Evolutionary conservation across 352 stramenopile species (phyloP), one percentile per base, ranked within the genome.

Genomic region (Phytophthora cryptogea): DNA sequence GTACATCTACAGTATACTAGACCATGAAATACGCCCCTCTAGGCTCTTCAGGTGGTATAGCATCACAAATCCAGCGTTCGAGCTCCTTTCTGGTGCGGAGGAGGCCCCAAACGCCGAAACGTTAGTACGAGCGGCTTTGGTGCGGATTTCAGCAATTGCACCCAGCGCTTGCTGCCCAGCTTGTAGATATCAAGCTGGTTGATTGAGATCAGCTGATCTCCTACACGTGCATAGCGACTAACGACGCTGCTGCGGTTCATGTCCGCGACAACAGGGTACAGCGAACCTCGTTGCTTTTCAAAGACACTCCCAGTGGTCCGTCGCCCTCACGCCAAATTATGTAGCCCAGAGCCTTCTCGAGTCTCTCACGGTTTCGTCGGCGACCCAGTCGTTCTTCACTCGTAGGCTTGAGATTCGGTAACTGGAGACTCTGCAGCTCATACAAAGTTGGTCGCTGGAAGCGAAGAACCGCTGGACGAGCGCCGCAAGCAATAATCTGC

Each of bases 281-380:
- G 60, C 36, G 61, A 78, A 31, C 16, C 59, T 33, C 42, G 41
- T 16, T 82, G 52, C 7, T 72, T 75, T 80, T 79, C 40, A 88
- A 55, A 11, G 59, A 70, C 20, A 88, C 71, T 14, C 78, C 78
- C 4, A 88, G 61, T 6, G 68, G 59, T 0, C 69, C 74, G 45
- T 86, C 76, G 23, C 79, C 69, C 55, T 88, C 78, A 11, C 74
- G 66, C 74, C 76, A 86, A 13, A 88, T 69, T 7, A 88, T 68
- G 54, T 88, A 83, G 53, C 74, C 78, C 36, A 88, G 55, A 33
- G 72, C 68, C 17, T 69, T 63, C 59, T 88, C 76, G 3, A 86
- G 67, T 4, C 69, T 63, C 47, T 83, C 76, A 11, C 78, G 78
- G n/a, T 70, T 68, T 40, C 61, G 59, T 28, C 59, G 37, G 13